Percentiles rank a stretch among this genome's conserved stretches.
These are phyloP conservation scores for Sporisorium iseilematis-ciliati DNA, from an alignment of 1,284 basidiomycete species.

Conservation along the genomic window DNA sequence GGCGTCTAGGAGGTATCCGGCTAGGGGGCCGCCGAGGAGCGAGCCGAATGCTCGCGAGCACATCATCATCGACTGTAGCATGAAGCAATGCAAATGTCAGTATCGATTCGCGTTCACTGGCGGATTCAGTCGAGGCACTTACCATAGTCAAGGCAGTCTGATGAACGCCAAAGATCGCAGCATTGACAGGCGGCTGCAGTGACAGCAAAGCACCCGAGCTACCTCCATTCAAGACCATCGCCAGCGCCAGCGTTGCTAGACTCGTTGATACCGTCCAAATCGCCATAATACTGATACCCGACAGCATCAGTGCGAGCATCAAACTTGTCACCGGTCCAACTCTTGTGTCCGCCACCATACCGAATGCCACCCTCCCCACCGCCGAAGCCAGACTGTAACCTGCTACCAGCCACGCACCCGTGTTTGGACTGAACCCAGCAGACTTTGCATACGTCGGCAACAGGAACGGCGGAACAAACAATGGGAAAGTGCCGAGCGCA, in stretches of 20 bases:
- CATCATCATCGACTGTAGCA: constrained; percentile 47
- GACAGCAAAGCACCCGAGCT: constrained; percentile 48
- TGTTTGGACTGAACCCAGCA: constrained; percentile 54
- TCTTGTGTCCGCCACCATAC: constrained; percentile 49
- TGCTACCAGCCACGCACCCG: constrained; percentile 63
- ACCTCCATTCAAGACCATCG: constrained; percentile 54
- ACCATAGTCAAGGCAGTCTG: constrained; percentile 49
- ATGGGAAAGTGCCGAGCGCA: constrained; percentile 67
- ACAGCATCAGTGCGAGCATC: constrained; percentile 39
- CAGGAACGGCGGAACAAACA: constrained; percentile 70
- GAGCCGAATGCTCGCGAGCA: constrained; percentile 48
- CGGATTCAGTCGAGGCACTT: constrained; percentile 2
- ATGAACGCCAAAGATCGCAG: constrained; percentile 50
- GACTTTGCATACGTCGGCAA: constrained; percentile 68
- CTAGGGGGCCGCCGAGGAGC: constrained; percentile 44
- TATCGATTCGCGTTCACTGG: too few relatives aligned
- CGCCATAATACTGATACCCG: constrained; percentile 39
- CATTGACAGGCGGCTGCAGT: constrained; percentile 53
- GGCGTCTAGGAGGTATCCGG: constrained; percentile 52
- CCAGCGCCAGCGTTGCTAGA: constrained; percentile 38
- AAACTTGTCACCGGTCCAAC: constrained; percentile 52
- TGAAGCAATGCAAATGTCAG: too few relatives aligned
- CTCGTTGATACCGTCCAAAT: constrained; percentile 52
- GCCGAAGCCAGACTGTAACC: constrained; percentile 56
- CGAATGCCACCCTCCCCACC: constrained; percentile 47